Conservation (phyloP, 23 red algal species). For the Gracilaria gracilis region DNA sequence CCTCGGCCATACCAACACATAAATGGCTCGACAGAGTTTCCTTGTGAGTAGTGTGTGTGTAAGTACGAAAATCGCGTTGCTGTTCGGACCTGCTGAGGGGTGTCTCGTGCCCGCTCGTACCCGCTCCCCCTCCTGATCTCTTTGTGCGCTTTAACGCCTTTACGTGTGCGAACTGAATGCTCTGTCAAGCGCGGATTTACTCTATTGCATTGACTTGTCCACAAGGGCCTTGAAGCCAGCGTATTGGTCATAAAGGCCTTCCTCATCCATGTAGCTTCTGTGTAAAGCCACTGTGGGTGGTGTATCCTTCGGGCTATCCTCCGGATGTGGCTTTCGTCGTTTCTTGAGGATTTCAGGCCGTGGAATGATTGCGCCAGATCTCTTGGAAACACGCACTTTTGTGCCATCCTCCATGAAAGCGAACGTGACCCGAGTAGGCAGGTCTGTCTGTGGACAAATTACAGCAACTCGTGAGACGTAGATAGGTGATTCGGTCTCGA, state of each 20-base stretch:
- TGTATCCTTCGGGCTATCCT: conserved; percentile 72
- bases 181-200: neutral
- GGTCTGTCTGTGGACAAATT: conserved; percentile 87
- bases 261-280: conserved; percentile 70
- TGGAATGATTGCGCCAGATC: conserved; percentile 87
- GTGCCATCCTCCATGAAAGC: conserved; percentile 93
- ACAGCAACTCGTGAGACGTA: conserved; percentile 85
- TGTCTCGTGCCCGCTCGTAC: too few relatives aligned
- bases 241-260: conserved; percentile 58
- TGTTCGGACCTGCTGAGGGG: neutral
- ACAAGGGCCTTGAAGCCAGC: conserved; percentile 38
- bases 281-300: conserved; percentile 55
- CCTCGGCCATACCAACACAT: neutral
- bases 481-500: conserved; percentile 81
- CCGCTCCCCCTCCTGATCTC: too few relatives aligned
- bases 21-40: neutral
- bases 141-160: too few relatives aligned
- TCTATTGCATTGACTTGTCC: conserved; percentile 22
- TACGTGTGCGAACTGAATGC: neutral
- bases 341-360: conserved; percentile 75
- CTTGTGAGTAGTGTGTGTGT: too few relatives aligned
- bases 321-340: conserved; percentile 62
- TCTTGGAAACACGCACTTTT: conserved; percentile 84
- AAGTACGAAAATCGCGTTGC: neutral
- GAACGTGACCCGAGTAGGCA: conserved; percentile 72